Conservation (phyloP, 108 stramenopile species). For the Discostella stelligeroides region DNA sequence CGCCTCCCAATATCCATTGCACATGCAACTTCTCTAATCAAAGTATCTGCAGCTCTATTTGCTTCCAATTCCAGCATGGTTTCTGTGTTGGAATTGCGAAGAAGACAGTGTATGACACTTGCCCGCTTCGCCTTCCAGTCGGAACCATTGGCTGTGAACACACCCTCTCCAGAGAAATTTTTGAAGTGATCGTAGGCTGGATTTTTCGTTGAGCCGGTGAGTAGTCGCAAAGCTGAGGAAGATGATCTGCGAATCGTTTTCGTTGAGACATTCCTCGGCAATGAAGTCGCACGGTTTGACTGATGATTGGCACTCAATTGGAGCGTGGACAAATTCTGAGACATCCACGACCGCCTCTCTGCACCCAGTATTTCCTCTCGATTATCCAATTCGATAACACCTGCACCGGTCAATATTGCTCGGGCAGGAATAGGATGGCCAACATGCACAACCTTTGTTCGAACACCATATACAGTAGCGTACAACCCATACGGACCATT, state of each 20-base stretch:
- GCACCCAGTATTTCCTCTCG: slow-evolving; percentile 3
- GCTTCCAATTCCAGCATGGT: slow-evolving; percentile 58
- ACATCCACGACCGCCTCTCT: too few species aligned
- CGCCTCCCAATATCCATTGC: background rate
- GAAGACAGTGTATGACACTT: slow-evolving; percentile 78
- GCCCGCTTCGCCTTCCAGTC: slow-evolving; percentile 92
- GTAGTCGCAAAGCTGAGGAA: slow-evolving; percentile 24
- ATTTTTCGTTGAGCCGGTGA: slow-evolving; percentile 72
- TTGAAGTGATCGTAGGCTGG: slow-evolving; percentile 94
- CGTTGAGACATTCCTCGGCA: too few species aligned
- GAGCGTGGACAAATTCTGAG: too few species aligned
- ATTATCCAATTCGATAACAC: slow-evolving; percentile 8
- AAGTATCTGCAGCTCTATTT: slow-evolving; percentile 64
- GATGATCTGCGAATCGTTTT: too few species aligned
- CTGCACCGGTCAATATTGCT: slow-evolving; percentile 53
- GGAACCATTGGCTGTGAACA: slow-evolving; percentile 89
- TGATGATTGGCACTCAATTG: too few species aligned
- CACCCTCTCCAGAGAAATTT: slow-evolving; percentile 90
- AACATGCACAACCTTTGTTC: slow-evolving; percentile 85
- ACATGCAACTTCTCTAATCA: slow-evolving; percentile 28
- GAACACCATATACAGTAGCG: slow-evolving; percentile 90
- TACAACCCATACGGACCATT: slow-evolving; percentile 92
- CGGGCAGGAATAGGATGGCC: slow-evolving; percentile 87
- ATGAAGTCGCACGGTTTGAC: too few species aligned
- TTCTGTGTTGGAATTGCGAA: slow-evolving; percentile 27